Conservation (phyloP, 352 stramenopile genomes). For the Phytophthora cactorum region DNA sequence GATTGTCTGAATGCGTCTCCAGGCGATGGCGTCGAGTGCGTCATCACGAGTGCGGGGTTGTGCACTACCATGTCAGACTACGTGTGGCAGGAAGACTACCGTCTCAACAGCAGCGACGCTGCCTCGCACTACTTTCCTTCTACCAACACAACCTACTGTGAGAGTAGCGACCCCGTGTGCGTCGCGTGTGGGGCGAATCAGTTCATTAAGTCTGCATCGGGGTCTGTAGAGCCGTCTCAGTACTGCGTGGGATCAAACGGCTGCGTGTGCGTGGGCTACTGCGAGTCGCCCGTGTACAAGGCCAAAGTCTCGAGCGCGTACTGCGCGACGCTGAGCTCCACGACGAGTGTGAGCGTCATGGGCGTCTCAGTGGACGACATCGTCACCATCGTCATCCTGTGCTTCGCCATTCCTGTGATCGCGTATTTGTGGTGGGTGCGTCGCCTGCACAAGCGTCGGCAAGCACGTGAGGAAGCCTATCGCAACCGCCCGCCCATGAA, state of each 20-base stretch:
- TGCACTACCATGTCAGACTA: slow-evolving; percentile 42
- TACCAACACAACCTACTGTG: slow-evolving; percentile 52
- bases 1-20: slow-evolving; percentile 44
- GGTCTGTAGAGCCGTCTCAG: slow-evolving; percentile 28
- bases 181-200: slow-evolving; percentile 13
- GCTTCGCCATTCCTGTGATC: slow-evolving; percentile 31
- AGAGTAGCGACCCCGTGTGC: slow-evolving; percentile 30
- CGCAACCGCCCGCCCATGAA: slow-evolving; percentile 24
- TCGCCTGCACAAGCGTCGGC: slow-evolving; percentile 7
- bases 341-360: slow-evolving; percentile 25
- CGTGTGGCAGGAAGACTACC: slow-evolving; percentile 39
- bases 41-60: slow-evolving; percentile 35
- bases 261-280: slow-evolving; percentile 46
- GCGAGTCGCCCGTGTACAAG: slow-evolving; percentile 38
- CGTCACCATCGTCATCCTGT: slow-evolving; percentile 37
- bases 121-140: slow-evolving; percentile 41
- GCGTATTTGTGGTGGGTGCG: slow-evolving; percentile 29
- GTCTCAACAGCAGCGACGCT: slow-evolving; percentile 30
- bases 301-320: slow-evolving; percentile 24
- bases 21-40: slow-evolving; percentile 24
- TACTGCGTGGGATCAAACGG: slow-evolving; percentile 35
- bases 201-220: slow-evolving; percentile 26
- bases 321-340: slow-evolving; percentile 25
- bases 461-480: slow-evolving; percentile 14
- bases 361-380: slow-evolving; percentile 31